Conservation (phyloP, 306 rosid species). For the Neltuma alba region DNA sequence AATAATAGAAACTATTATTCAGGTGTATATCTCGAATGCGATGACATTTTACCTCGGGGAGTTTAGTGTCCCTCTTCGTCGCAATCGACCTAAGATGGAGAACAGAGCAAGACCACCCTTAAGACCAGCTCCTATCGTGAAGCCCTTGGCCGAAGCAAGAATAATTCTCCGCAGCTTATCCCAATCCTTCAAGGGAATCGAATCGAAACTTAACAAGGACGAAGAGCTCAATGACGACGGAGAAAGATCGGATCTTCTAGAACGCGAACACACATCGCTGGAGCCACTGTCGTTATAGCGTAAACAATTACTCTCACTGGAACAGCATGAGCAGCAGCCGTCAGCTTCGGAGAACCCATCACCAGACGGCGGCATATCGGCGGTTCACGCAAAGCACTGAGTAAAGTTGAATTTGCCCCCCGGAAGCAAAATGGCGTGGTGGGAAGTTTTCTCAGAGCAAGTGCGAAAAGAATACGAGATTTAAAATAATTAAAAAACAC, state of each 20-base stretch:
- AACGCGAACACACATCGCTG: constrained; percentile 40
- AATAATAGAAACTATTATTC: neutral
- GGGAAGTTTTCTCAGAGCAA: neutral
- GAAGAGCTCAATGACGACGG: constrained; percentile 39
- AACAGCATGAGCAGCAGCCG: constrained; percentile 34
- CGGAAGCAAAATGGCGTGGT: neutral
- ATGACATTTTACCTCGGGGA: constrained; percentile 44
- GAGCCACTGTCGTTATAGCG: constrained; percentile 29
- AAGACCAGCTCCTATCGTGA: constrained; percentile 91
- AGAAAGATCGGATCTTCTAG: constrained; percentile 35
- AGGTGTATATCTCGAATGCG: neutral
- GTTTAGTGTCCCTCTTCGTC: constrained; percentile 62
- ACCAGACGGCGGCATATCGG: constrained; percentile 59
- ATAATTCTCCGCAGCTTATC: constrained; percentile 69
- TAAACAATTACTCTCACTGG: constrained; percentile 30
- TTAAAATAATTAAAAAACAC: no score
- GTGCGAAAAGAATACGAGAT: neutral
- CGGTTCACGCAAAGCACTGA: neutral
- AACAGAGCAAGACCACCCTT: constrained; percentile 95
- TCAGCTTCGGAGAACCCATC: constrained; percentile 25
- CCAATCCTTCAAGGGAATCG: constrained; percentile 49
- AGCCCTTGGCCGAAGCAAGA: constrained; percentile 81
- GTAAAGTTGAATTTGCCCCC: neutral
- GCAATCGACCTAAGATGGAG: constrained; percentile 76
- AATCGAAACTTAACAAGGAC: constrained; percentile 30